Conservation (phyloP, 345 rosid genomes). For the Eutrema japonicum region DNA sequence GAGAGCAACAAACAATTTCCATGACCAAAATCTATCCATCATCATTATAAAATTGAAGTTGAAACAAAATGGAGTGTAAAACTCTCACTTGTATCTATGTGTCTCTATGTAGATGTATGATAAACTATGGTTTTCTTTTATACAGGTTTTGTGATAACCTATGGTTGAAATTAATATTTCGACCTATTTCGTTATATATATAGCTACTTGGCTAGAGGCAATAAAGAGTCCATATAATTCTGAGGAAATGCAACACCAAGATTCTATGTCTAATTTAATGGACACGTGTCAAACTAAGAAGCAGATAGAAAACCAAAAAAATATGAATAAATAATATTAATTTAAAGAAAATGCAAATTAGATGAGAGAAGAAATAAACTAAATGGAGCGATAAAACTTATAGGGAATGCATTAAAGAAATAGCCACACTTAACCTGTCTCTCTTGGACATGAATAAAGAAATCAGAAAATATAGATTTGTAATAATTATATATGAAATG, state of each 20-base stretch:
- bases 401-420: conserved; percentile 33
- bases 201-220: conserved; percentile 3
- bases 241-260: conserved; percentile 39
- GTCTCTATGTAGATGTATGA: not conserved
- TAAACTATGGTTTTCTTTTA: not conserved
- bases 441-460: conserved; percentile 38
- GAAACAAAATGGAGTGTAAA: not conserved
- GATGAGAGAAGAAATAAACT: conserved; percentile 34
- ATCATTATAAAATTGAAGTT: not conserved
- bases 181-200: conserved; percentile 16
- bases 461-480: not conserved
- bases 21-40: conserved; percentile 23
- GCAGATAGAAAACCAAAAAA: not conserved
- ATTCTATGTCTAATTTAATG: conserved; percentile 27
- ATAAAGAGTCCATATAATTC: conserved; percentile 38
- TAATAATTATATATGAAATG: not conserved
- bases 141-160: not conserved
- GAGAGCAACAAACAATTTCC: conserved; percentile 28
- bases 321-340: not conserved
- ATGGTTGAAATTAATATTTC: conserved; percentile 29
- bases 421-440: conserved; percentile 27
- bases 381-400: conserved; percentile 39
- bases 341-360: conserved; percentile 45
- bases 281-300: conserved; percentile 33
- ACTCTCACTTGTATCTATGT: conserved; percentile 10